Percentiles rank a stretch among this genome's conserved stretches.
Conservation (phyloP, 371 early-diverging fungal genomes). For the Haplosporangium sp. region DNA sequence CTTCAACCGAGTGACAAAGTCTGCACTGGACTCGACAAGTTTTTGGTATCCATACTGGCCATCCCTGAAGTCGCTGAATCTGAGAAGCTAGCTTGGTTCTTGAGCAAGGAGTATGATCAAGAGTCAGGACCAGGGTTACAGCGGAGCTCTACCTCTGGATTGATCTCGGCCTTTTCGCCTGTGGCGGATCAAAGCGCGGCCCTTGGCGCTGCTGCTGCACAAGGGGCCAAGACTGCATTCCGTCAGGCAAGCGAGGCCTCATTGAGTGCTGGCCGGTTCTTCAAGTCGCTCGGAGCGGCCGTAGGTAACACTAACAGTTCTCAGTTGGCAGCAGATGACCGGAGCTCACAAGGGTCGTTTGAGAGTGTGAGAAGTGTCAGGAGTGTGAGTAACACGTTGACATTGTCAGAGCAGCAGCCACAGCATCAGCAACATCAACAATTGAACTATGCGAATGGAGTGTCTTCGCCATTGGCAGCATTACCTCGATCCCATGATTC, state of each 20-base stretch:
- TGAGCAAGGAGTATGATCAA: conserved; percentile 47
- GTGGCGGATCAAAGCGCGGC: conserved; percentile 25
- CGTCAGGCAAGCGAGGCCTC: conserved; percentile 51
- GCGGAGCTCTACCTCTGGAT: conserved; percentile 1
- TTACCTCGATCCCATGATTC: not conserved
- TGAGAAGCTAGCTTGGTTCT: conserved; percentile 24
- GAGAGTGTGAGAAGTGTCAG: conserved; percentile 39
- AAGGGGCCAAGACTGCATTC: conserved; percentile 43
- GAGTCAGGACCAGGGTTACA: not conserved
- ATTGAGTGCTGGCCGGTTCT: conserved; percentile 40
- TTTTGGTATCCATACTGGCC: conserved; percentile 34
- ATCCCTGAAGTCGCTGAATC: conserved; percentile 42
- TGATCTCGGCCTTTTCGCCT: conserved; percentile 8
- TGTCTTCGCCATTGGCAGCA: not conserved
- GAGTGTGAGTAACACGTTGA: conserved; percentile 28
- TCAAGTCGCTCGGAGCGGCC: conserved; percentile 41
- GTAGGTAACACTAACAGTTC: conserved; percentile 19
- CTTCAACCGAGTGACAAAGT: conserved; percentile 53
- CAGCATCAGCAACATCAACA: not conserved
- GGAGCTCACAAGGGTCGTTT: conserved; percentile 25
- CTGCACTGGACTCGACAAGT: conserved; percentile 34
- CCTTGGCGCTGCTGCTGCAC: conserved; percentile 26
- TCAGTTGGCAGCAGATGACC: conserved; percentile 20
- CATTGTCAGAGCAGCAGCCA: conserved; percentile 20
- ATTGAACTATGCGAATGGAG: not conserved